These are phyloP conservation scores for Clonostachys byssicola DNA, from an alignment of 2,329 filamentous ascomycete species.

Conservation along the genomic window DNA sequence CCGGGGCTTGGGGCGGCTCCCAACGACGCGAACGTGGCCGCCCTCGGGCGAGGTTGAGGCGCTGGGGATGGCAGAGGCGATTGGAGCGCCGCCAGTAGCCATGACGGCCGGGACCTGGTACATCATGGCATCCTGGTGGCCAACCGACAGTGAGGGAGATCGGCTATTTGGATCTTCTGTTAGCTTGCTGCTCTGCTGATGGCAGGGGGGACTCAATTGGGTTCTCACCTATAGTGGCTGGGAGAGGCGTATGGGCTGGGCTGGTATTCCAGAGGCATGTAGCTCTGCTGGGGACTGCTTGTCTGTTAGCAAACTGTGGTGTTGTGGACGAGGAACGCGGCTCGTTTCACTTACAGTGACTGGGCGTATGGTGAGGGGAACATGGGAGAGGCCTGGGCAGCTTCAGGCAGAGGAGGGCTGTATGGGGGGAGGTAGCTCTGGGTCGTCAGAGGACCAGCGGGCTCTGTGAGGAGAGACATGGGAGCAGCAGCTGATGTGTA, in stretches of 20 bases:
- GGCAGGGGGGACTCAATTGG: neutral
- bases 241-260: slow-evolving; percentile 23
- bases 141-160: slow-evolving; percentile 28
- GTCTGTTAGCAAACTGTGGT: slow-evolving; percentile 15
- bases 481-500: slow-evolving; percentile 47
- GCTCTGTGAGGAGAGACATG: slow-evolving; percentile 46
- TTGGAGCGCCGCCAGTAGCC: slow-evolving; percentile 21
- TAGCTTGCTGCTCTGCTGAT: neutral
- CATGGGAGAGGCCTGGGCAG: slow-evolving; percentile 24
- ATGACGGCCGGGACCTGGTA: slow-evolving; percentile 35
- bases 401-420: slow-evolving; percentile 41
- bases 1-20: slow-evolving; percentile 83
- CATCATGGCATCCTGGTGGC: slow-evolving; percentile 32
- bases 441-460: slow-evolving; percentile 34
- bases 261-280: slow-evolving; percentile 39
- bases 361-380: slow-evolving; percentile 27
- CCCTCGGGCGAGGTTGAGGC: slow-evolving; percentile 12
- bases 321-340: neutral
- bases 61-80: slow-evolving; percentile 8
- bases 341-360: slow-evolving; percentile 21
- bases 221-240: slow-evolving; percentile 32
- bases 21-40: slow-evolving; percentile 62
- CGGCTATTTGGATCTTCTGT: slow-evolving; percentile 21
- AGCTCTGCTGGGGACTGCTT: slow-evolving; percentile 19
- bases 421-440: slow-evolving; percentile 45